Base-by-base conservation (phyloP, 108 stramenopile species). In the Conticribra guillardii region DNA sequence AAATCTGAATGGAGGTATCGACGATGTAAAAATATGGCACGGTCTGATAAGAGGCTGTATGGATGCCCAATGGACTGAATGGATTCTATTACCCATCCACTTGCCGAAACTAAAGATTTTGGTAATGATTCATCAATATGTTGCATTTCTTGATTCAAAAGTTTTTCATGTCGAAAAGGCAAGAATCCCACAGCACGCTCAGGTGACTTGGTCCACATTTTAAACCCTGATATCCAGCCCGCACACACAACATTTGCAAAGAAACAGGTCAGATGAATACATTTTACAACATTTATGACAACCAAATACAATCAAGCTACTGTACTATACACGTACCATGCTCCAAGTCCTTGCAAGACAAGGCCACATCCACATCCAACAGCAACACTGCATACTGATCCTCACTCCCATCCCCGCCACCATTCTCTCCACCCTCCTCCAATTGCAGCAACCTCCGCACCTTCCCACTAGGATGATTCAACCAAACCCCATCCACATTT, bases 401-500 rank as follows among this genome's bases (percentile, higher is more conserved):
- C 23, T 7, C 18, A 45, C 7, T 60, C 31, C 1, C 0, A 2
- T 60, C 2, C 26, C 27, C 1, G 14, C 7, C 1, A 4, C 1
- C 4, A 24, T 26, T 24, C 23, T 30, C 21, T 51, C 19, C 21
- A 15, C 48, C 27, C 19, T 28, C 24, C 9, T 2, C n/a, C n/a
- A n/a, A n/a, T 15, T 27, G 31, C 37, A 45, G 2, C 2, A 46
- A 22, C 15, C 9, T 16, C 7, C 16, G 14, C 9, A 63, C 62
- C 29, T 63, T 62, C 1, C 62, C 62, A 63, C 62, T 63, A 48
- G 47, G 62, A 50, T 63, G 62, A 47, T 49, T 31, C 46, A 63
- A 22, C 62, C 62, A 63, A 16, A 63, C 2, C 1, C 2, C 3
- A 27, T 63, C 47, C 11, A 17, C 7, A 8, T 48, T 24, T 15